Evolutionary conservation across 1,284 basidiomycete species (phyloP).

Genomic region (Hymenochaete sp.): DNA sequence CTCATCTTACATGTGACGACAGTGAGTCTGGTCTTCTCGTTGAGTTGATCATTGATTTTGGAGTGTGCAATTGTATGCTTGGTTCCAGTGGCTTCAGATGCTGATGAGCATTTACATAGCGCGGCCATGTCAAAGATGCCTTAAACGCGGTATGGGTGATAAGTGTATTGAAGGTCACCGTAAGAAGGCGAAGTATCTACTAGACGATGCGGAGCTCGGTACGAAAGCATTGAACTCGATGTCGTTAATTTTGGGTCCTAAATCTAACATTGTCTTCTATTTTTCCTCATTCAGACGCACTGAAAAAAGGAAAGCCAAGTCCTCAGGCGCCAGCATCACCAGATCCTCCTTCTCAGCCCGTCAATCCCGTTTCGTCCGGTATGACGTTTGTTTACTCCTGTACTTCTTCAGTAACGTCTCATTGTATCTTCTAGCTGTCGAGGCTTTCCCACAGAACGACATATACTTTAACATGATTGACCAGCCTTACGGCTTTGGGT

Average conservation of each 20-base stretch:
- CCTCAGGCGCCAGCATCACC: constrained; percentile 11
- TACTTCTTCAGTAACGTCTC: too few species aligned
- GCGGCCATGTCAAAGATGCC: constrained; percentile 89
- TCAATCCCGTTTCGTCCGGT: constrained; percentile 5
- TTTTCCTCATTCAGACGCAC: constrained; percentile 12
- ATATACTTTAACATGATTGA: constrained; percentile 59
- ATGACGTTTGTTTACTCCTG: not conserved
- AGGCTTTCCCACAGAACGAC: constrained; percentile 45
- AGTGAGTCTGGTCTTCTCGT: constrained; percentile 40
- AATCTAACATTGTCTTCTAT: not conserved
- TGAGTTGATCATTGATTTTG: not conserved
- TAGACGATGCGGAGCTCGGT: constrained; percentile 90
- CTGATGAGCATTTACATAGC: constrained; percentile 38
- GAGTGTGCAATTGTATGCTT: not conserved
- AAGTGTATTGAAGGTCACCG: constrained; percentile 90
- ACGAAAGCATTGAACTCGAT: not conserved
- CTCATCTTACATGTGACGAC: constrained; percentile 96
- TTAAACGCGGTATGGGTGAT: constrained; percentile 86
- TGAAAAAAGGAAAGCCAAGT: constrained; percentile 11
- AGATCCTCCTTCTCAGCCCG: constrained; percentile 3
- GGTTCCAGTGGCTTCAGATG: constrained; percentile 17
- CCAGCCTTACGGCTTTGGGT: constrained; percentile 63
- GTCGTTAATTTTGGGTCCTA: not conserved
- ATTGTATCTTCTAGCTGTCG: constrained; percentile 28
- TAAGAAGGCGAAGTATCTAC: constrained; percentile 96